Evolutionary conservation across 2,329 filamentous ascomycete genomes (phyloP), one percentile per base, ranked within the genome.

Genomic region (Fonsecaea pugnacius): DNA sequence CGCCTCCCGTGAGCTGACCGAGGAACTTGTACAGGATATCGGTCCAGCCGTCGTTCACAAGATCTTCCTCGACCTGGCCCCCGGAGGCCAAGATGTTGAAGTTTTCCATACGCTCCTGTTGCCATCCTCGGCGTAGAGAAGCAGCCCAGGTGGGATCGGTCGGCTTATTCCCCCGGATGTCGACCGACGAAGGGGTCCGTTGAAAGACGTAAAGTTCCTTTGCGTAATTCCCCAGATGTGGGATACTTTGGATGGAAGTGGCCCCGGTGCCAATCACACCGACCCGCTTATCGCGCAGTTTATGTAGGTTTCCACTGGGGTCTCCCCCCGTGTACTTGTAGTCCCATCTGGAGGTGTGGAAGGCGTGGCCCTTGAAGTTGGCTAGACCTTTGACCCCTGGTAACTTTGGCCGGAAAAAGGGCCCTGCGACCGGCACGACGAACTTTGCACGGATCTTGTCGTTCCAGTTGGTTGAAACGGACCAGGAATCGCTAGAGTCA

Each of bases 311-410:
- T 2, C 51, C 59, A 14, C 24, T 62, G 4, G 59, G 48, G 58
- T 60, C 51, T 27, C 77, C 80, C 3, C 79, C 80, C 2, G 79
- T 80, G 63, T 74, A 66, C 2, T 71, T 66, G 58, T 80, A 82
- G 60, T 80, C 73, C 80, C 80, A 83, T 10, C 79, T 75, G 3
- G 74, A 71, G 0, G 79, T 78, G 68, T 83, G 80, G 63, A 82
- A 80, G 43, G 74, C 73, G 4, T 76, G 70, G 12, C 80, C 79
- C 38, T 75, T 65, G 67, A 79, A 82, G n/a, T n/a, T 0, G 57
- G 52, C 1, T 67, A 62, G 0, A 70, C 66, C 2, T 72, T 72
- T 24, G 21, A 75, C 69, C 1, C 73, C 71, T 1, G 67, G 67
- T 2, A 69, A 48, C 46, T 68, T 68, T 21, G 67, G 67, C 16